phyloP scores from a whole-genome alignment of 2,329 filamentous ascomycete species.

The Pezicula rhizophila region DNA sequence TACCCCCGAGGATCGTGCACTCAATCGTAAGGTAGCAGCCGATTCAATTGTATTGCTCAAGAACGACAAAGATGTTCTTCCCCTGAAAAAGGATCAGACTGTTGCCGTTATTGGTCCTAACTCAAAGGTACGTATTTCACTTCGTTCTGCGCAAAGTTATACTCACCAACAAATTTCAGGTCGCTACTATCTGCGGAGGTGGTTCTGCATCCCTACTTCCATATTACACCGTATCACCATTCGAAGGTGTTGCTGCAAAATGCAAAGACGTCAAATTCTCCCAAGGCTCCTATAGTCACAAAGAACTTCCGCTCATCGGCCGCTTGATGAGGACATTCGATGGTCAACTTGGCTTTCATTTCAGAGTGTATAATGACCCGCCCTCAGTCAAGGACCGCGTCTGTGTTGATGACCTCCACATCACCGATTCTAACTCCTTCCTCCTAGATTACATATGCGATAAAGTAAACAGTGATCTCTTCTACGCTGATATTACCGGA shows the following conservation, averaged over 20 bases:
- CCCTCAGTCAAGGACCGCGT: slow-evolving; percentile 12
- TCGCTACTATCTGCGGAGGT: slow-evolving; percentile 26
- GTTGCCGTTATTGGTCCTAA: slow-evolving; percentile 50
- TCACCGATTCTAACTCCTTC: slow-evolving; percentile 6
- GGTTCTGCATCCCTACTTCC: slow-evolving; percentile 28
- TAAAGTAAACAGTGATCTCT: slow-evolving; percentile 25
- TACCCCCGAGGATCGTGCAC: slow-evolving; percentile 18
- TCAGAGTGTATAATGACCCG: slow-evolving; percentile 35
- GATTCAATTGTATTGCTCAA: slow-evolving; percentile 58
- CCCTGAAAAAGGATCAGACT: slow-evolving; percentile 31
- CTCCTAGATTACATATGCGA: background rate
- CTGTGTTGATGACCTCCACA: slow-evolving; percentile 17
- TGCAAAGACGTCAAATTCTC: slow-evolving; percentile 21
- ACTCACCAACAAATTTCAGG: too few relatives aligned
- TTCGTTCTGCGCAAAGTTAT: too few relatives aligned
- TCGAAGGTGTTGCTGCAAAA: slow-evolving; percentile 24
- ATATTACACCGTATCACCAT: slow-evolving; percentile 27
- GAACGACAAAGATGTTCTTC: slow-evolving; percentile 49
- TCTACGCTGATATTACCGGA: slow-evolving; percentile 30
- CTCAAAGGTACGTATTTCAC: slow-evolving; percentile 28
- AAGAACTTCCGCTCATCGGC: slow-evolving; percentile 53
- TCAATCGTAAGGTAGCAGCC: slow-evolving; percentile 50
- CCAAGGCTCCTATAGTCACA: slow-evolving; percentile 58
- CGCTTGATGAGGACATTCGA: slow-evolving; percentile 33
- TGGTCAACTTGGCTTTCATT: slow-evolving; percentile 48